Evolutionary conservation across 768 basidiomycete species (phyloP), one percentile per base, ranked within the genome.

Genomic region (Boletus rufocinnamomeus): DNA sequence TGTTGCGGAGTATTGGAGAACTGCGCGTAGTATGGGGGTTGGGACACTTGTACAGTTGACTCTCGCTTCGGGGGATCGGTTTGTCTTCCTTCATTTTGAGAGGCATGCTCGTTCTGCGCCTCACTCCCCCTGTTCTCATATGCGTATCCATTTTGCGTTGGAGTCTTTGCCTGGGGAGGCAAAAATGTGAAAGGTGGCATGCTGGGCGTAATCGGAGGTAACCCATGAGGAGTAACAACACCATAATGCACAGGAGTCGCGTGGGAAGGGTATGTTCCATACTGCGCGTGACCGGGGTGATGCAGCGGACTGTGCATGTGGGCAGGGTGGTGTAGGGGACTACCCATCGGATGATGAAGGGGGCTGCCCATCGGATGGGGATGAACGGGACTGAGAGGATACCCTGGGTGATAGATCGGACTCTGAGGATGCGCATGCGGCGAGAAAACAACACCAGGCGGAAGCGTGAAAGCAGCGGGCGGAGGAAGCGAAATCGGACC

Each of bases 171-270:
- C 66, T 67, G 81, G 43, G 83, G 84, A 19, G 84, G 80, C 38
- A 88, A 79, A 73, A 97, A 95, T 14, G 86, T 87, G 75, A 97
- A 98, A 6, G 93, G 86, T 1, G 96, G 96, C 95, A 98, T 98
- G 59, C 89, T 91, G 0, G 95, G 95, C n/a, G 95, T 97, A 67
- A 97, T 93, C 2, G 92, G 89, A 16, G 91, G 91, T n/a, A 94
- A 76, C 0, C 91, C 89, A 61, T 87, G 84, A n/a, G 88, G 88
- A 11, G 89, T 91, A 60, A 87, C 78, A 34, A 77, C 71, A 44
- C 73, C 65, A 45, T 73, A 73, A 48, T 73, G 69, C 28, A 66
- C 56, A 38, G 59, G 57, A 45, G 60, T 52, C 27, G 54, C 56
- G 38, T 64, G 67, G 19, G 63, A 64, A 46, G 66, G 62, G 54